phyloP scores from a whole-genome alignment of 306 rosid species.

The Dalbergia oliveri region DNA sequence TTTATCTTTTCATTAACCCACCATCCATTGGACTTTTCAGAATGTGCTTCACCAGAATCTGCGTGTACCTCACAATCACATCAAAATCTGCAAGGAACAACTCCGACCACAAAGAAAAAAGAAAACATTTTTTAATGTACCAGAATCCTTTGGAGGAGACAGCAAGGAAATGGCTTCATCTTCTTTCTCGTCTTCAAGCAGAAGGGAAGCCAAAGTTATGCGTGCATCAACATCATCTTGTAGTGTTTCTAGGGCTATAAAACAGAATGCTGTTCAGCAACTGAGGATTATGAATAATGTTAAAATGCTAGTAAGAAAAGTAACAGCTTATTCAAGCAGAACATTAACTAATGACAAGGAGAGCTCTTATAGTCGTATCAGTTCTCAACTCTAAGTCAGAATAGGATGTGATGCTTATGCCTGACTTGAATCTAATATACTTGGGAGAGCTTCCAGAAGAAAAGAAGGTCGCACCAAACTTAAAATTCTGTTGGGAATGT shows the following conservation, averaged over 20 bases:
- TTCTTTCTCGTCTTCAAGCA: slow-evolving; percentile 78
- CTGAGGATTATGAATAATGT: slow-evolving; percentile 12
- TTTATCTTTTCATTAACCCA: slow-evolving; percentile 66
- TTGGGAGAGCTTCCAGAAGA: neutral
- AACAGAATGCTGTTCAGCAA: slow-evolving; percentile 47
- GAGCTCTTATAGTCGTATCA: slow-evolving; percentile 2
- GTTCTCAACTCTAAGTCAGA: neutral
- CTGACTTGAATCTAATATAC: neutral
- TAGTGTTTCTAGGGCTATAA: slow-evolving; percentile 69
- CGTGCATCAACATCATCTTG: slow-evolving; percentile 77
- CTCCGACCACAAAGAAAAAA: slow-evolving; percentile 37
- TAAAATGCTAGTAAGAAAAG: neutral
- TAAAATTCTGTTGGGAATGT: neutral
- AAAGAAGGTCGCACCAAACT: neutral
- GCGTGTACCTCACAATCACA: slow-evolving; percentile 49
- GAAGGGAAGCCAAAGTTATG: slow-evolving; percentile 81
- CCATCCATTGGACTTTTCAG: slow-evolving; percentile 72
- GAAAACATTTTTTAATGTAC: slow-evolving; percentile 51
- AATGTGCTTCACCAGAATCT: slow-evolving; percentile 63
- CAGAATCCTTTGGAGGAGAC: slow-evolving; percentile 69
- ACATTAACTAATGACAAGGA: slow-evolving; percentile 13
- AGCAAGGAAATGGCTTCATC: slow-evolving; percentile 84
- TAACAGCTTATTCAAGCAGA: slow-evolving; percentile 14
- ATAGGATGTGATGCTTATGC: neutral
- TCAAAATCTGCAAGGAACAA: slow-evolving; percentile 23